Evolutionary conservation across 148 eudicot species (phyloP), one percentile per base, ranked within the genome.

Genomic region (Pharnaceum exiguum): DNA sequence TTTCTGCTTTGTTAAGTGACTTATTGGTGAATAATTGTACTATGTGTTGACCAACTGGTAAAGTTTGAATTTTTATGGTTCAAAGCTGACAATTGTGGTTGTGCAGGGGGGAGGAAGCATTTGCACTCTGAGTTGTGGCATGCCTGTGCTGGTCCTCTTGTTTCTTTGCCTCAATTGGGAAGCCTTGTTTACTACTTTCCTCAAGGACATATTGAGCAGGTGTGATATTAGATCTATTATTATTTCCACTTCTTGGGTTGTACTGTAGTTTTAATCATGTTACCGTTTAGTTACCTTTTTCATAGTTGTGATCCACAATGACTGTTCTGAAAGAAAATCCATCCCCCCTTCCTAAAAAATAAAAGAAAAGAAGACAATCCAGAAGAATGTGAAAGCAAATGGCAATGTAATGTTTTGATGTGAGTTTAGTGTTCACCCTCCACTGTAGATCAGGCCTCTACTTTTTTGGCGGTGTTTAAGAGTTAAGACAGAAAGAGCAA

Each of bases 141-240:
- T 66, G 98, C 98, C 11, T 93, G 96, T 68, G 98, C 98, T 68
- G 98, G 98, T 5, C 98, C 98, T 45, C 72, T 93, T 50, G 94
- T 83, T 22, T 81, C 71, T 32, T 77, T 93, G 82, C 98, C 98
- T 68, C 95, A 80, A 65, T 80, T 85, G 10, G 98, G 98, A 67
- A 88, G 89, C 79, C 86, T 93, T 43, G 90, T 93, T 39, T 86
- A 81, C 71, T 93, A 93, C 77, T 88, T 88, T 67, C 98, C 99
- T 40, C 99, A 89, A 71, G 99, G 99, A 9, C 99, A 94, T 60
- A 94, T 87, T 63, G 99, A 94, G 61, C 98, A 93, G 88, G 98
- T 89, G 15, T 70, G 52, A 23, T 7, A 50, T 35, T 51, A 47
- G 12, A 36, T 28, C 21, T 18, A 5, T 13, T 9, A 32, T 40